Conservation (phyloP, 768 basidiomycete species). For the Gautieria morchelliformis region DNA sequence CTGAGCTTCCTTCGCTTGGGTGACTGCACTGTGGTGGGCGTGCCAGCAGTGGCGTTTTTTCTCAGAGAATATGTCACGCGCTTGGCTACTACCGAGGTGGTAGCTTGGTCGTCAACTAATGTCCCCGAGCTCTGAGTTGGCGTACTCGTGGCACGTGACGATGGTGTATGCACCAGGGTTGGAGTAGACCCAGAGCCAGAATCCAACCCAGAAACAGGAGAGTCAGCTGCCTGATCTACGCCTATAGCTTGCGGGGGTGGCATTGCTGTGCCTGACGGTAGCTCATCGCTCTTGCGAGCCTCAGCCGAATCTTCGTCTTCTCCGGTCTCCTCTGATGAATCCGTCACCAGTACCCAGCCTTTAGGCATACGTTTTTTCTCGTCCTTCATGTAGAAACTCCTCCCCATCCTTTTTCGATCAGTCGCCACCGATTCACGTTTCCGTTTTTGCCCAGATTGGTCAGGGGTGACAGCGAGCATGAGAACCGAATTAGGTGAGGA, state of each 20-base stretch:
- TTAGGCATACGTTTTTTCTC: constrained; percentile 4
- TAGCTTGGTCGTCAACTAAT: neutral
- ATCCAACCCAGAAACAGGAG: neutral
- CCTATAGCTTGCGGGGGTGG: neutral
- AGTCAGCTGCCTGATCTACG: neutral
- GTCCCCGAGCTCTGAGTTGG: neutral
- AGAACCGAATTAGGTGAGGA: neutral
- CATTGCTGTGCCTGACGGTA: neutral
- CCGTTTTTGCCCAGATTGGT: constrained; percentile 4
- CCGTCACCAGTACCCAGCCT: constrained; percentile 7
- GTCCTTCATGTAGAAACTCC: constrained; percentile 5
- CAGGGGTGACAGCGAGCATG: neutral
- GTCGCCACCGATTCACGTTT: neutral
- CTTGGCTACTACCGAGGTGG: neutral
- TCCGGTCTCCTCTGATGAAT: constrained; percentile 7
- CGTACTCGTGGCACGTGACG: neutral
- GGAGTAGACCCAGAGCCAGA: neutral
- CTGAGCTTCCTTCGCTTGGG: neutral
- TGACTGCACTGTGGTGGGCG: neutral
- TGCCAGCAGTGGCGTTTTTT: neutral
- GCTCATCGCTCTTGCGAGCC: neutral
- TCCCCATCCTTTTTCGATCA: neutral
- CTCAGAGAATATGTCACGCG: neutral
- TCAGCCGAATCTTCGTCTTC: constrained; percentile 4
- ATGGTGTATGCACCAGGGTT: neutral